Evolutionary conservation across 176 grass and related monocot species (phyloP), one percentile per base, ranked within the genome.

Genomic region (Elaeis guineensis): DNA sequence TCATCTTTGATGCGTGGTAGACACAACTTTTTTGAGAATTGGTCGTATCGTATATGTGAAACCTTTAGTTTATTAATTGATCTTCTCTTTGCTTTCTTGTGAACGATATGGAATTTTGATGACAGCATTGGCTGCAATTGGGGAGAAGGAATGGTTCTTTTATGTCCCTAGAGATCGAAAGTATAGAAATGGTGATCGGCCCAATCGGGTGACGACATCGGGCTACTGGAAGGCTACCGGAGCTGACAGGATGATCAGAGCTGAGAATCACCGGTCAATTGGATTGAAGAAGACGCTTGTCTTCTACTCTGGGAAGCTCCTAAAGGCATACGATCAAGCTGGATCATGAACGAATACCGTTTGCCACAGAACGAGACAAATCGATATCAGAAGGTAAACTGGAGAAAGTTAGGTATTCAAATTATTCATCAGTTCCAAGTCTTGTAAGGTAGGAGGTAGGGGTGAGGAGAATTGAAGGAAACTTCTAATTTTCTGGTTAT

Each of bases 311-410:
- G 94, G 94, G 66, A 99, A 99, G 94, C 94, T 1, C 94, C 94
- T 51, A 99, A 93, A 76, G 94, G 94, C 57, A 59, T 86, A 39
- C 71, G 94, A 62, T 81, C 70, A 52, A 86, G 79, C 78, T 99
- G 94, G 94, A 99, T 99, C 63, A 99, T 99, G 94, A 99, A 99
- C 78, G 94, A 99, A 77, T 99, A 93, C 59, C 94, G 94, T 9
- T 67, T 99, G 32, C 88, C 82, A 16, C 80, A 69, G 1, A 69
- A 57, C 16, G 64, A 99, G 49, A 65, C 79, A 14, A 73, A 93
- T 66, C 88, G 79, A 1, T 79, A 86, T 80, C 66, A 80, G 66
- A 99, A 89, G 88, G 94, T 98, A 80, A 2, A 2, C 2, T 44
- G 0, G 32, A 35, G 32, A 35, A 35, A 35, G 7, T 35, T 35